Evolutionary conservation across 257 asterid genomes (phyloP), one percentile per base, ranked within the genome.

Genomic region (Voacanga thouarsii): DNA sequence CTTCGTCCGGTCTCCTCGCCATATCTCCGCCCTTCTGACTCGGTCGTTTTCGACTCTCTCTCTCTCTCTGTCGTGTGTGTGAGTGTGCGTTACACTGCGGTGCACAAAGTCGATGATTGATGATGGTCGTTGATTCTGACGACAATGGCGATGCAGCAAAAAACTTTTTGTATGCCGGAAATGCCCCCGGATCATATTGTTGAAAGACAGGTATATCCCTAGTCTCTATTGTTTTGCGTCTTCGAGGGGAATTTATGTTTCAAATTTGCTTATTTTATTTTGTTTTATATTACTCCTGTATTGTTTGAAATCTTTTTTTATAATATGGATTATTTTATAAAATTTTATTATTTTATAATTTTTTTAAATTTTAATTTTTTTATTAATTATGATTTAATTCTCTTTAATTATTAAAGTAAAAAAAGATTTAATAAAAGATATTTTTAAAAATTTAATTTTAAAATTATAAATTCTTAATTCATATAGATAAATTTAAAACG

Each of bases 1-100:
- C 90, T 86, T 86, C 90, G 80, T 86, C 90, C 70, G 85, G 80
- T 77, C 90, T 84, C 78, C 86, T 82, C 86, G 88, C 86, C 90
- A 82, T 86, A 51, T 79, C 76, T 55, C 69, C 74, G 50, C 39
- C 81, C 80, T 74, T 12, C 41, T 23, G 80, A 83, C 76, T 76
- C 80, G 86, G 30, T 75, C 49, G 44, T 26, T 19, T 7, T 11
- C 56, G 37, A 63, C 74, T 59, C 45, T 65, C 75, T 63, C 77
- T 44, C 76, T 71, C 28, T 60, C 64, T 57, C 30, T 57, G 3
- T 12, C 30, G 69, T 28, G 43, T 4, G 21, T 0, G 3, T 7
- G 72, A 39, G 18, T 37, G 26, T 37, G 49, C 16, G 39, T 26
- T 2, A 21, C 26, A 67, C 51, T 21, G 51, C 49, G 39, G 30